Conservation (phyloP, 2,329 filamentous ascomycete genomes). For the Fusarium duplospermum region DNA sequence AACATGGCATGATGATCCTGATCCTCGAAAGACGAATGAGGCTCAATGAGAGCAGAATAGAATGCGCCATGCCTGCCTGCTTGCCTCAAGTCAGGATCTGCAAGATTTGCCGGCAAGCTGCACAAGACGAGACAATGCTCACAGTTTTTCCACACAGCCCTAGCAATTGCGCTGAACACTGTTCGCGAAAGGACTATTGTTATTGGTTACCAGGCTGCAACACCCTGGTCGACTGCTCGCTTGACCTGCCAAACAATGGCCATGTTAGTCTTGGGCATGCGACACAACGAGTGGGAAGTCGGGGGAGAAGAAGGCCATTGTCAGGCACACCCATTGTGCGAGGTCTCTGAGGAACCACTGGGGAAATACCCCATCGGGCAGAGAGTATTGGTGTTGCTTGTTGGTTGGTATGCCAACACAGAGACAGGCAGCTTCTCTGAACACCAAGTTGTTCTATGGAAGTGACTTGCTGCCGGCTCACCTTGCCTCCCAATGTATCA, state of each 20-base stretch:
- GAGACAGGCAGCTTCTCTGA: not conserved
- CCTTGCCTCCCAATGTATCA: not conserved
- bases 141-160: not conserved
- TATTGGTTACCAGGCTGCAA: constrained; percentile 37
- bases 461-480: constrained; percentile 6
- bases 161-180: constrained; percentile 13
- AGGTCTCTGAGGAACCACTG: not conserved
- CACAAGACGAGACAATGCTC: not conserved
- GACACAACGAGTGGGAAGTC: constrained; percentile 18
- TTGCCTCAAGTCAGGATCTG: not conserved
- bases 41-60: not conserved
- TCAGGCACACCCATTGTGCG: not conserved
- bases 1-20: not conserved
- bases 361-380: not conserved
- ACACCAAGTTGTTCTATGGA: not conserved
- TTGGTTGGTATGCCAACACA: not conserved
- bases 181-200: constrained; percentile 29
- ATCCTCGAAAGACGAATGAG: not conserved
- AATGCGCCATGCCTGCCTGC: not conserved
- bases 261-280: constrained; percentile 4
- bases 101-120: constrained; percentile 22
- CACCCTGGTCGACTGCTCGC: constrained; percentile 36
- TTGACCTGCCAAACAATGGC: constrained; percentile 42
- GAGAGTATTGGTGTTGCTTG: constrained; percentile 8
- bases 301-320: constrained; percentile 8